phyloP scores from a whole-genome alignment of 441 rosid species.

The Populus hybrid region DNA sequence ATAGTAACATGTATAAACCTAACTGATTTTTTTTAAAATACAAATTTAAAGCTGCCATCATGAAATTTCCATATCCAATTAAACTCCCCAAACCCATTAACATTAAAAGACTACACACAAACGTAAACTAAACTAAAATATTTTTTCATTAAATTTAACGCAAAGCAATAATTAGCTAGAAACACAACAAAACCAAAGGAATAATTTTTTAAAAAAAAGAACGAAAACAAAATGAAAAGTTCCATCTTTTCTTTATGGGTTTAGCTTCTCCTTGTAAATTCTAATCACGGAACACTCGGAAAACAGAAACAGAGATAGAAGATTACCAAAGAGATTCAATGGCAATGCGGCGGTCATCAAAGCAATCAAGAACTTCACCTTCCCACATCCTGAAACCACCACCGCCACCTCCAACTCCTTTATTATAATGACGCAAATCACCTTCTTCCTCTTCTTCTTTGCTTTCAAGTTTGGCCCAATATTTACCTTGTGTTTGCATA shows the following conservation, averaged over 20 bases:
- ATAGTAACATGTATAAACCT: background rate
- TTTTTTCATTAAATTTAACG: background rate
- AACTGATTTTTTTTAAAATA: too few species aligned
- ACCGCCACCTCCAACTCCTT: conserved; percentile 44
- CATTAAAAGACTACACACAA: background rate
- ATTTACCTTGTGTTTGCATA: conserved; percentile 87
- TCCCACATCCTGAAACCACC: conserved; percentile 92
- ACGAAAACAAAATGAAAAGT: background rate
- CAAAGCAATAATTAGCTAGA: background rate
- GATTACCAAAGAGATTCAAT: conserved; percentile 70
- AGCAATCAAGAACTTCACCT: conserved; percentile 81
- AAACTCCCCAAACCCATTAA: background rate
- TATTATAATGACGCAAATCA: background rate
- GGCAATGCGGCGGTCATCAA: conserved; percentile 74
- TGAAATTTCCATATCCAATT: background rate
- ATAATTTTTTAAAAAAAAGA: too few species aligned
- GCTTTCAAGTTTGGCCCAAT: conserved; percentile 41
- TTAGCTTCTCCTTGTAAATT: background rate
- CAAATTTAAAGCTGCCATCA: background rate
- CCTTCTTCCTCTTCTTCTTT: conserved; percentile 23
- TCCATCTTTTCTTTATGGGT: background rate
- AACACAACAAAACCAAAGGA: background rate
- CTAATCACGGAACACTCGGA: background rate
- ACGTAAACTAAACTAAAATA: background rate
- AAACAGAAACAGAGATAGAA: background rate